phyloP scores from a whole-genome alignment of 2,329 filamentous ascomycete genomes.

The Epichloe sp. region DNA sequence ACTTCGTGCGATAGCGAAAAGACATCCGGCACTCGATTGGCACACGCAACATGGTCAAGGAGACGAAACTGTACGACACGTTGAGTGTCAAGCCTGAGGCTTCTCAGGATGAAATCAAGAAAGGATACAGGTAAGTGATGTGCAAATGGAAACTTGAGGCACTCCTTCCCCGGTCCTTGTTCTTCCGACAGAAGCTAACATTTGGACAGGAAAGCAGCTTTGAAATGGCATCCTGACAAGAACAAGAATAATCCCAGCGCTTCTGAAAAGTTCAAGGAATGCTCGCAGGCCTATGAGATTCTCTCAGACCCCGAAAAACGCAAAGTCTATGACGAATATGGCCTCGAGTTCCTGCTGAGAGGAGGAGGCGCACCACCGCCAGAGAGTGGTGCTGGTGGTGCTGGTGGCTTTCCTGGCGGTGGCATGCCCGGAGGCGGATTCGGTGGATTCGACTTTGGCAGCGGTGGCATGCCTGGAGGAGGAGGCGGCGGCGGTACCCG shows the following conservation, averaged over 20 bases:
- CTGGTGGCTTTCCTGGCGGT: constrained; percentile 42
- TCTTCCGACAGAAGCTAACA: not conserved
- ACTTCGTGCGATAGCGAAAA: not conserved
- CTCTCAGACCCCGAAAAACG: constrained; percentile 94
- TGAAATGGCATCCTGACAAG: constrained; percentile 95
- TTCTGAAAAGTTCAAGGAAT: constrained; percentile 93
- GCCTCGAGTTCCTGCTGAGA: constrained; percentile 80
- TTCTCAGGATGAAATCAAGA: constrained; percentile 90
- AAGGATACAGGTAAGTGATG: constrained; percentile 62
- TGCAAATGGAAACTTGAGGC: not conserved
- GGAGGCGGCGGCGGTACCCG: constrained; percentile 34
- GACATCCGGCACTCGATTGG: not conserved
- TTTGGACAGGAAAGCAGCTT: constrained; percentile 59
- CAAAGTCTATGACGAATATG: constrained; percentile 88
- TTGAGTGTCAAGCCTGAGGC: constrained; percentile 68
- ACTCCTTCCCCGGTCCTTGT: not conserved
- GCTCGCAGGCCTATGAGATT: constrained; percentile 95
- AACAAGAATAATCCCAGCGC: constrained; percentile 84
- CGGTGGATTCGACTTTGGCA: constrained; percentile 38
- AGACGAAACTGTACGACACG: constrained; percentile 89
- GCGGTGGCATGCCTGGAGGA: constrained; percentile 28
- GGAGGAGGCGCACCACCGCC: constrained; percentile 60
- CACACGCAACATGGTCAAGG: constrained; percentile 62
- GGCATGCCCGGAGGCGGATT: constrained; percentile 43
- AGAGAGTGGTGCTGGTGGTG: constrained; percentile 24